Conservation (phyloP, 371 early-diverging fungal species). For the Chytridium lagenaria region DNA sequence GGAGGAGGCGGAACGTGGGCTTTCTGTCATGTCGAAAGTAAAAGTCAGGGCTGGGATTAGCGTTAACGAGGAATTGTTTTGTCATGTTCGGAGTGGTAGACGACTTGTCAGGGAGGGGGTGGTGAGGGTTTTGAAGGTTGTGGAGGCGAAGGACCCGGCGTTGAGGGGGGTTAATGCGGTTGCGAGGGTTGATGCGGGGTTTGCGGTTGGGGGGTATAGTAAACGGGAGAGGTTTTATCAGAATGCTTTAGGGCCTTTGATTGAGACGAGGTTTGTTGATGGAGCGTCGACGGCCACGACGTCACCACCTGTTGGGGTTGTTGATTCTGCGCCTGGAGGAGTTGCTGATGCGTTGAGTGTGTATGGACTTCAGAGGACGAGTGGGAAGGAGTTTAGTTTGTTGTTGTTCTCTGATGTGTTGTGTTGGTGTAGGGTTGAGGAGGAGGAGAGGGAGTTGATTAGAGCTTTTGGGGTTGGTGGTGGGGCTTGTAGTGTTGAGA, state of each 20-base stretch:
- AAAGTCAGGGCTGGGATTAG: slow-evolving; percentile 23
- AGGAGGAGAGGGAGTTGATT: slow-evolving; percentile 35
- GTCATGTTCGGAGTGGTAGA: background rate
- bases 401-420: slow-evolving; percentile 53
- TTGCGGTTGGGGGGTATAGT: slow-evolving; percentile 30
- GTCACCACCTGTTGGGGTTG: slow-evolving; percentile 21
- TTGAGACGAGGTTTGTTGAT: slow-evolving; percentile 36
- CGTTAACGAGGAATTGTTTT: slow-evolving; percentile 8
- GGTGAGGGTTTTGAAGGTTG: slow-evolving; percentile 36
- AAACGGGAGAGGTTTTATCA: slow-evolving; percentile 33
- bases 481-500: slow-evolving; percentile 27
- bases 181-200: slow-evolving; percentile 28
- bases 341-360: slow-evolving; percentile 27
- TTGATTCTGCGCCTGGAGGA: slow-evolving; percentile 20
- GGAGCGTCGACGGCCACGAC: background rate
- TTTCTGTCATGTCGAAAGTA: slow-evolving; percentile 29
- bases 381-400: slow-evolving; percentile 45
- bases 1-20: slow-evolving; percentile 46
- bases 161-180: background rate
- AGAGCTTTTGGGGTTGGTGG: slow-evolving; percentile 34
- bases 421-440: slow-evolving; percentile 47
- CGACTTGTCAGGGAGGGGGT: slow-evolving; percentile 34
- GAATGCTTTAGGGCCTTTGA: slow-evolving; percentile 16
- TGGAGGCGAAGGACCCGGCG: slow-evolving; percentile 24
- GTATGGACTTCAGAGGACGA: slow-evolving; percentile 37